A percentile compares a stretch with the other conserved stretches of the same genome.
These are phyloP conservation scores for Turritis glabra DNA, from an alignment of 345 rosid genomes.

Conservation along the genomic window DNA sequence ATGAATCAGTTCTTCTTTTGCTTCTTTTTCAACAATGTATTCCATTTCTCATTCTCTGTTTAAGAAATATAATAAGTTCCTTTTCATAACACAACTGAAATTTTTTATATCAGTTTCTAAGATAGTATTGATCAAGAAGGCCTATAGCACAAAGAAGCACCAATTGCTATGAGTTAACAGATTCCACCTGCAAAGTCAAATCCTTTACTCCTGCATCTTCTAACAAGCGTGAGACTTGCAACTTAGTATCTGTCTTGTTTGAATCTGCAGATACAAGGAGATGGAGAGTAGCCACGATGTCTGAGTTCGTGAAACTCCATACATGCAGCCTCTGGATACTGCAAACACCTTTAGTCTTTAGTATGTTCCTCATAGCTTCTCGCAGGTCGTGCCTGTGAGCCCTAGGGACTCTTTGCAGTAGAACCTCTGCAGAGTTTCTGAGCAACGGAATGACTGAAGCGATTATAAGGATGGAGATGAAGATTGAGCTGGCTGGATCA, in stretches of 20 bases:
- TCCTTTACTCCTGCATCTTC: constrained; percentile 82
- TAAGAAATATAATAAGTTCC: background rate
- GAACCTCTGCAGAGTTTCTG: constrained; percentile 85
- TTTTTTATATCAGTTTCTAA: background rate
- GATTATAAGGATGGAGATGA: constrained; percentile 78
- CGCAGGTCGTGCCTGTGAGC: constrained; percentile 61
- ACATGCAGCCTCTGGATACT: constrained; percentile 75
- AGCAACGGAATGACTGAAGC: constrained; percentile 91
- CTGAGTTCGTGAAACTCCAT: constrained; percentile 89
- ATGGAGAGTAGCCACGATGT: constrained; percentile 79
- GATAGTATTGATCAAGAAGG: background rate
- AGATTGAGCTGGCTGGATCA: constrained; percentile 96
- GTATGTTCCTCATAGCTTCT: constrained; percentile 54
- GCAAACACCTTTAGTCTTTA: constrained; percentile 56
- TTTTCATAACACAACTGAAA: background rate
- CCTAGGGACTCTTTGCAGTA: constrained; percentile 87
- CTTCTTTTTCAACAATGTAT: too few species aligned
- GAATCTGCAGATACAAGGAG: constrained; percentile 66
- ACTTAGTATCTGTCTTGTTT: constrained; percentile 58
- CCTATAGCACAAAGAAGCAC: background rate
- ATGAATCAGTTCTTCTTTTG: too few species aligned
- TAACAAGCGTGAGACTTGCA: constrained; percentile 57
- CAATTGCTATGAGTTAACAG: constrained; percentile 32
- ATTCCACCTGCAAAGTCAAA: constrained; percentile 79
- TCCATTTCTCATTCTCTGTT: background rate